A percentile compares a stretch with the other conserved stretches of the same genome.
These are phyloP conservation scores for Aspergillus sp. DNA, from an alignment of 2,329 filamentous ascomycete species.

Conservation along the genomic window DNA sequence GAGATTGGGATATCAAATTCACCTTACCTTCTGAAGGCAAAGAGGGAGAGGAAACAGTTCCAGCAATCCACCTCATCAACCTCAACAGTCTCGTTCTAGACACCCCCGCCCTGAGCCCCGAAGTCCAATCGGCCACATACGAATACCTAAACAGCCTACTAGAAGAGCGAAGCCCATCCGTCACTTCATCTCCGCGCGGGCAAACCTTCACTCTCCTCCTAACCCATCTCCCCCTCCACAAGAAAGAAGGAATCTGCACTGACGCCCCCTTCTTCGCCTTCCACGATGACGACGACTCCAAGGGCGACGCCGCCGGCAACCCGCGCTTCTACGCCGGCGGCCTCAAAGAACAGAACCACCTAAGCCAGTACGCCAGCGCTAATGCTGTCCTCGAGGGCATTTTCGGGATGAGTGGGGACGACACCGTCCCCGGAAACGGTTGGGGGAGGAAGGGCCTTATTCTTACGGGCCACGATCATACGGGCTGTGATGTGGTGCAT, in stretches of 20 bases:
- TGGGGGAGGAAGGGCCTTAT: slow-evolving; percentile 74
- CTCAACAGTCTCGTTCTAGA: slow-evolving; percentile 95
- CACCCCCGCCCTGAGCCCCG: slow-evolving; percentile 67
- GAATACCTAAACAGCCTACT: slow-evolving; percentile 65
- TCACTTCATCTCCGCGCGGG: slow-evolving; percentile 42
- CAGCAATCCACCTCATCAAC: slow-evolving; percentile 78
- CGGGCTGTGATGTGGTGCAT: slow-evolving; percentile 88
- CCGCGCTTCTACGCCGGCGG: slow-evolving; percentile 43
- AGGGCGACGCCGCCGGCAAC: slow-evolving; percentile 55
- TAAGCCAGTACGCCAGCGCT: slow-evolving; percentile 69
- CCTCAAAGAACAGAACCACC: slow-evolving; percentile 86
- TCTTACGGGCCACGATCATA: slow-evolving; percentile 92
- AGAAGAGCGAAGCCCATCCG: slow-evolving; percentile 58
- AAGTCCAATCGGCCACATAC: slow-evolving; percentile 76
- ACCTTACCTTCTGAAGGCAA: slow-evolving; percentile 36
- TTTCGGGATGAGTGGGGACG: slow-evolving; percentile 71
- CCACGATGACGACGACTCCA: slow-evolving; percentile 63
- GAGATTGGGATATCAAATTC: slow-evolving; percentile 88
- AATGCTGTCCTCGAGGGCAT: slow-evolving; percentile 79
- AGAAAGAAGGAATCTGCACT: slow-evolving; percentile 76
- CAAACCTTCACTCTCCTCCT: slow-evolving; percentile 78
- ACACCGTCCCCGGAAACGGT: slow-evolving; percentile 60
- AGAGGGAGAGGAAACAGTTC: slow-evolving; percentile 13
- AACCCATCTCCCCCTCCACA: slow-evolving; percentile 90
- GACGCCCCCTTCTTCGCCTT: slow-evolving; percentile 84